phyloP scores from a whole-genome alignment of 2,329 filamentous ascomycete species.

The Dothideomycetes sp. region DNA sequence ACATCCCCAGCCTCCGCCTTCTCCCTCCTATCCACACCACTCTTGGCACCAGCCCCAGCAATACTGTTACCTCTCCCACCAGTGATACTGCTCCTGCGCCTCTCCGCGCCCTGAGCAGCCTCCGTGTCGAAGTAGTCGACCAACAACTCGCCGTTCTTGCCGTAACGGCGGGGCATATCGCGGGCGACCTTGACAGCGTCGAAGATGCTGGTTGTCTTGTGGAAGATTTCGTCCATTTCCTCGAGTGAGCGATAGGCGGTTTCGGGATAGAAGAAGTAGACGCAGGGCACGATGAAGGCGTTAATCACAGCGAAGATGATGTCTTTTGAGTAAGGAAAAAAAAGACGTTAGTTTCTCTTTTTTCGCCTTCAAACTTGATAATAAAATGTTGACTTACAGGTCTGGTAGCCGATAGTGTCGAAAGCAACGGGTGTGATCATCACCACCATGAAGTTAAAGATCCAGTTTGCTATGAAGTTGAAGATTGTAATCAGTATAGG shows the following conservation, averaged over 20 bases:
- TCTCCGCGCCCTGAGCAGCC: too few relatives aligned
- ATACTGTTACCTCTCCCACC: too few relatives aligned
- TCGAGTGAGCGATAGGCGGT: constrained; percentile 53
- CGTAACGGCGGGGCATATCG: constrained; percentile 44
- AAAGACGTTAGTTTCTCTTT: too few relatives aligned
- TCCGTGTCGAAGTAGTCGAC: constrained; percentile 38
- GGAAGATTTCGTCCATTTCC: constrained; percentile 55
- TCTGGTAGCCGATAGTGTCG: constrained; percentile 45
- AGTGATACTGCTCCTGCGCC: too few relatives aligned
- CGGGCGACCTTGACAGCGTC: constrained; percentile 39
- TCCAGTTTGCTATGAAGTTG: too few relatives aligned
- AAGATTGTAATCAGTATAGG: too few relatives aligned
- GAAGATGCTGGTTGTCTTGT: constrained; percentile 39
- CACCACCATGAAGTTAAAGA: constrained; percentile 33
- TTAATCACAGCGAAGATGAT: constrained; percentile 54
- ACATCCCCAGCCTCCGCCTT: too few relatives aligned
- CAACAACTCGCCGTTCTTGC: constrained; percentile 46
- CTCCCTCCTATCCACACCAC: too few relatives aligned
- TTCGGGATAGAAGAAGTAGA: constrained; percentile 34
- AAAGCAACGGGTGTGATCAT: constrained; percentile 53
- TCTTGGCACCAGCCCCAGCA: too few relatives aligned
- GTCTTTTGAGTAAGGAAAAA: too few relatives aligned
- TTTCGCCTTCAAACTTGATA: too few relatives aligned
- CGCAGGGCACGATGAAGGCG: constrained; percentile 39
- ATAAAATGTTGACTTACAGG: too few relatives aligned